Conservation (phyloP, 2,329 filamentous ascomycete species). For the Alternaria arborescens region DNA sequence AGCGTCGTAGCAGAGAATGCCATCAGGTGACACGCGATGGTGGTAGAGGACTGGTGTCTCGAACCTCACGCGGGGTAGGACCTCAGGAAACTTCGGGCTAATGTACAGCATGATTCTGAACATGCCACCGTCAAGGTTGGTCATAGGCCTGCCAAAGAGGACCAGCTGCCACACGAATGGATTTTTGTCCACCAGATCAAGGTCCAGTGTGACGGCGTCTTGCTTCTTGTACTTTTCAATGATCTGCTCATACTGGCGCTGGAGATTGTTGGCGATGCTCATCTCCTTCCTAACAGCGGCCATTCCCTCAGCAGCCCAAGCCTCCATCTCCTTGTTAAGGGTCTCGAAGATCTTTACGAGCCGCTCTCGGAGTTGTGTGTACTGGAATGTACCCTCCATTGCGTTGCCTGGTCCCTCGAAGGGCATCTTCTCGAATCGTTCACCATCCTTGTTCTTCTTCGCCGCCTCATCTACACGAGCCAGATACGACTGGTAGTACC, state of each 20-base stretch:
- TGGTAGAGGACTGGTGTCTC: slow-evolving; percentile 82
- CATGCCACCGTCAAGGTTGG: slow-evolving; percentile 86
- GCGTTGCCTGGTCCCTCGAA: slow-evolving; percentile 81
- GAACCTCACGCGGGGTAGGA: slow-evolving; percentile 84
- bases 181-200: slow-evolving; percentile 80
- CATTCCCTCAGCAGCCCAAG: slow-evolving; percentile 76
- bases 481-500: slow-evolving; percentile 93
- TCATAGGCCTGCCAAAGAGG: slow-evolving; percentile 92
- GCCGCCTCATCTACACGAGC: slow-evolving; percentile 71
- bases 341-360: slow-evolving; percentile 73
- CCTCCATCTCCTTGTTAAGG: slow-evolving; percentile 74
- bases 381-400: slow-evolving; percentile 90
- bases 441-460: slow-evolving; percentile 68
- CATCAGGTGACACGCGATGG: slow-evolving; percentile 81
- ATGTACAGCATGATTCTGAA: slow-evolving; percentile 83
- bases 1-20: slow-evolving; percentile 78
- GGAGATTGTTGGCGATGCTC: slow-evolving; percentile 81
- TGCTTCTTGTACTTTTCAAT: slow-evolving; percentile 76
- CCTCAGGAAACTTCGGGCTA: slow-evolving; percentile 84
- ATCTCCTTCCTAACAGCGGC: slow-evolving; percentile 70
- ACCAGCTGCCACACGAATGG: slow-evolving; percentile 90
- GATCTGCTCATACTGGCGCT: slow-evolving; percentile 85
- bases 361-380: slow-evolving; percentile 74
- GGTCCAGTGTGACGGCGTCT: slow-evolving; percentile 74
- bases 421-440: slow-evolving; percentile 79